These are phyloP conservation scores for Camelina neglecta DNA, from an alignment of 345 rosid species.

Conservation along the genomic window DNA sequence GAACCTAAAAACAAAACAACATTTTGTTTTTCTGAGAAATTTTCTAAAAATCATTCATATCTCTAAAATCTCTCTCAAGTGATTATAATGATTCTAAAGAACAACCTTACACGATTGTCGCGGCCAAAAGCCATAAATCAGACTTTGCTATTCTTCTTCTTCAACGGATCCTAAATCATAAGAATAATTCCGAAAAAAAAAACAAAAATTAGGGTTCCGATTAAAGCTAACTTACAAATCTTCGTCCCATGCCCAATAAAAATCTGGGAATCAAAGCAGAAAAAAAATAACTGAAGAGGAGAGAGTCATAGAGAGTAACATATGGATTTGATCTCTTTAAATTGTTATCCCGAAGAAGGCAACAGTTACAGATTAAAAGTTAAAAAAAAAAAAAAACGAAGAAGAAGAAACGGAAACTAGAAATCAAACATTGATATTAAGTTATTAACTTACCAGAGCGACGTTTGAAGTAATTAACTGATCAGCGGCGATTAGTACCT, in stretches of 20 bases:
- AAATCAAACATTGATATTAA: background rate
- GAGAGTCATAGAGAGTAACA: constrained; percentile 15
- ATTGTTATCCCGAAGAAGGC: background rate
- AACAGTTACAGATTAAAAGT: background rate
- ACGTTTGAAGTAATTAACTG: background rate
- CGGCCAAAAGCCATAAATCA: constrained; percentile 34
- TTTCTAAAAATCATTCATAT: background rate
- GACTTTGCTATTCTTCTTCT: background rate
- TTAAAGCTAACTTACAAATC: background rate
- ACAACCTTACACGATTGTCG: constrained; percentile 43
- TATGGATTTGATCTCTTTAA: background rate
- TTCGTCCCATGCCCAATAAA: background rate
- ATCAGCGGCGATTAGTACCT: constrained; percentile 1
- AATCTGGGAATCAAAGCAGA: background rate
- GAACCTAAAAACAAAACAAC: constrained; percentile 48
- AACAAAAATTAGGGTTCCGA: background rate
- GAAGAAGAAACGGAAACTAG: constrained; percentile 25
- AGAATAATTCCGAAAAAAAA: background rate
- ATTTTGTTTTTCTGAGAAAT: background rate
- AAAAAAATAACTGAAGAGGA: background rate
- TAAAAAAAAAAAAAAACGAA: background rate
- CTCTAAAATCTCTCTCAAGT: background rate
- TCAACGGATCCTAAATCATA: constrained; percentile 16
- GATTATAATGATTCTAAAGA: background rate
- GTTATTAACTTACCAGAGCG: constrained; percentile 19